Base-by-base conservation (phyloP, 2,329 filamentous ascomycete genomes). In the Epichloe sp. region DNA sequence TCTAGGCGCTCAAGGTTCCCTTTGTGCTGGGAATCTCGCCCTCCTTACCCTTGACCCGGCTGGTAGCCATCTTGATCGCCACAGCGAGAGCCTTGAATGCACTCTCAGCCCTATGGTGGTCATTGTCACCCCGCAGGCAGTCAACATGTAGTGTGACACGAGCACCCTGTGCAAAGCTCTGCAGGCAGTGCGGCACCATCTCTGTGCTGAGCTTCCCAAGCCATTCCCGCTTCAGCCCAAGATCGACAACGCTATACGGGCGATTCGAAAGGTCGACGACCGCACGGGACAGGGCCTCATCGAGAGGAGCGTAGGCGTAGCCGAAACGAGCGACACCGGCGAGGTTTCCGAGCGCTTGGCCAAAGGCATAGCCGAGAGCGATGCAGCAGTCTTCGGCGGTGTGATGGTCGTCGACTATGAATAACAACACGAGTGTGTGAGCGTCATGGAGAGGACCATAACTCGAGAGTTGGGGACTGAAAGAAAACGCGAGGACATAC, bases 11-110 rank as follows among this genome's bases (percentile, higher is more conserved):
- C 68, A 96, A 67, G 36, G 95, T 95, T 11, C 91, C 91, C 78
- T 97, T 97, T 8, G 91, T 97, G 72, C 90, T 96, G 49, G 90
- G 87, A 26, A 97, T 83, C 75, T 98, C 93, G 3, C 88, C 89
- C 69, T 94, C 89, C 65, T 85, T 84, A 11, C 88, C 88, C 42
- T 80, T 79, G 35, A 91, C 81, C 59, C 81, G 77, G 48, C 78
- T 77, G 47, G 83, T 91, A 10, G 93, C 93, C 67, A 79, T 78
- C 60, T 85, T 78, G 51, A 94, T 77, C 7, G 93, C 93, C 44
- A 96, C 82, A 0, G 93, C 93, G 58, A 97, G 70, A 45, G 93
- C 93, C 78, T 98, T 98, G 71, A 98, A 96, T 15, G 91, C 93
- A 66, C 86, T 93, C 79, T 97, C 93, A 10, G 93, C 90, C 53